Conservation (phyloP, 495 filamentous ascomycete genomes). For the Penicillium roqueforti region DNA sequence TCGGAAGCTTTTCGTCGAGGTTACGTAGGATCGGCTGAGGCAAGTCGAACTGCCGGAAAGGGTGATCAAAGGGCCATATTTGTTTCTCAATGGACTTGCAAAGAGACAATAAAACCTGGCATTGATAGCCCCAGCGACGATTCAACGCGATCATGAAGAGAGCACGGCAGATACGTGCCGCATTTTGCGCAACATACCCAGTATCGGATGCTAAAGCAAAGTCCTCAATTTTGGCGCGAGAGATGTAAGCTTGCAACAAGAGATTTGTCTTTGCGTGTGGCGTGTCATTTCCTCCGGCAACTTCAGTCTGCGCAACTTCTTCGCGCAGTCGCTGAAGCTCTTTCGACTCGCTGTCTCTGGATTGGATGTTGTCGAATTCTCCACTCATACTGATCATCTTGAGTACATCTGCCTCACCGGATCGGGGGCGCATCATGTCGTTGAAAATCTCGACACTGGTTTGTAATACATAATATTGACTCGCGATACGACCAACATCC, state of each 20-base stretch:
- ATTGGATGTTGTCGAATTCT: slow-evolving; percentile 96
- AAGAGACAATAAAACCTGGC: slow-evolving; percentile 78
- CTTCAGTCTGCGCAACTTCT: slow-evolving; percentile 63
- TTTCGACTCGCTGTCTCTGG: slow-evolving; percentile 76
- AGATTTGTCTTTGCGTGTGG: slow-evolving; percentile 94
- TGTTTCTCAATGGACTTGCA: slow-evolving; percentile 96
- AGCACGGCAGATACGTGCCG: slow-evolving; percentile 88
- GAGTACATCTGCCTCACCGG: slow-evolving; percentile 83
- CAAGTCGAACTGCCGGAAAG: slow-evolving; percentile 90
- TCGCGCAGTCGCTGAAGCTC: slow-evolving; percentile 67
- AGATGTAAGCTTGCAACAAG: slow-evolving; percentile 90
- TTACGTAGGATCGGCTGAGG: slow-evolving; percentile 78
- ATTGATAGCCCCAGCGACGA: slow-evolving; percentile 90
- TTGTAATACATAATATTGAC: slow-evolving; percentile 92
- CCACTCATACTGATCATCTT: slow-evolving; percentile 94
- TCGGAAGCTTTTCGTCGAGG: slow-evolving; percentile 69
- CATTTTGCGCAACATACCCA: slow-evolving; percentile 92
- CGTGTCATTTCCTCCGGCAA: slow-evolving; percentile 69
- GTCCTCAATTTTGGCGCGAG: slow-evolving; percentile 80
- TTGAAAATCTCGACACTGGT: slow-evolving; percentile 95
- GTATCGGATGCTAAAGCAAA: slow-evolving; percentile 89
- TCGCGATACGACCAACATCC: slow-evolving; percentile 93
- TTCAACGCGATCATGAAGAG: slow-evolving; percentile 98
- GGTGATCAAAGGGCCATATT: slow-evolving; percentile 91
- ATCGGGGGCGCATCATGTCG: slow-evolving; percentile 72